Conservation (phyloP, 2,329 filamentous ascomycete species). For the Talaromyces amestolkiae region DNA sequence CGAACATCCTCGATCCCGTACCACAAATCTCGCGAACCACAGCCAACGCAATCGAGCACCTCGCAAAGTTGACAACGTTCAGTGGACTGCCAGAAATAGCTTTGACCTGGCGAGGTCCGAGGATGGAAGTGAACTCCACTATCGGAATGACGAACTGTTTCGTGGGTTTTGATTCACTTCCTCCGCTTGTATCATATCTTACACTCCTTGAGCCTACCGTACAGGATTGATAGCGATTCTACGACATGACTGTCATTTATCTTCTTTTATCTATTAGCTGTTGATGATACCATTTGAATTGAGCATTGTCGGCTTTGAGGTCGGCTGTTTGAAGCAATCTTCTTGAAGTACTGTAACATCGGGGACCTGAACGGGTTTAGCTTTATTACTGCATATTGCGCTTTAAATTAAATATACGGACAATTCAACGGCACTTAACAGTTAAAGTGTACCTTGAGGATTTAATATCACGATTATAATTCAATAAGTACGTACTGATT, state of each 20-base stretch:
- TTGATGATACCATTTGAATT: constrained; percentile 18
- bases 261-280: constrained; percentile 3
- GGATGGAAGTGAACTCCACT: constrained; percentile 40
- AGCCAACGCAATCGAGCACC: constrained; percentile 23
- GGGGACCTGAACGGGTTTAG: background rate
- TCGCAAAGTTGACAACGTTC: constrained; percentile 19
- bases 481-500: too few species aligned
- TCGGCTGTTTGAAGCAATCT: background rate
- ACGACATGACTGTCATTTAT: constrained; percentile 5
- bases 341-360: background rate
- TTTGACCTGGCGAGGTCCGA: constrained; percentile 36
- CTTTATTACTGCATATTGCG: background rate
- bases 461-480: too few species aligned
- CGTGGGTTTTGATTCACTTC: constrained; percentile 39
- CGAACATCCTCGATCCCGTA: constrained; percentile 31
- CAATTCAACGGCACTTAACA: background rate
- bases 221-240: background rate
- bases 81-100: constrained; percentile 34
- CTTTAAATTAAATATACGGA: background rate
- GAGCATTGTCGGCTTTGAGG: background rate
- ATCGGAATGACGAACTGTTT: constrained; percentile 47
- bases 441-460: too few species aligned
- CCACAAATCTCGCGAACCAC: background rate
- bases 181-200: constrained; percentile 9
- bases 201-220: background rate